phyloP scores from a whole-genome alignment of 2,329 filamentous ascomycete genomes.

The Leptographium flavum region DNA sequence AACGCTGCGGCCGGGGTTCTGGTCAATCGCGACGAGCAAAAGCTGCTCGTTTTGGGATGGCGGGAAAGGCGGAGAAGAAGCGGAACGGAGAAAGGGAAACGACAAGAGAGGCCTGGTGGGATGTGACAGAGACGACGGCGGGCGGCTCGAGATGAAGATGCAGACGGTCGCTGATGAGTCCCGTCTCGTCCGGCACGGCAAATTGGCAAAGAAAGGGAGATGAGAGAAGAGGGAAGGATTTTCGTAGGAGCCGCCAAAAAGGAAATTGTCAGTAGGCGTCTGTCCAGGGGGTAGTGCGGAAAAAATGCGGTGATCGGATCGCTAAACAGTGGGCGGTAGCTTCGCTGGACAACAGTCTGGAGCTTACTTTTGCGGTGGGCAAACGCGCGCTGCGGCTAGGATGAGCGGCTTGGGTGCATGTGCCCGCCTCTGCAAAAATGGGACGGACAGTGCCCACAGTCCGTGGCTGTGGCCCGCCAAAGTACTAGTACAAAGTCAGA shows the following conservation, averaged over 20 bases:
- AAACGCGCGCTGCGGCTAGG: not conserved
- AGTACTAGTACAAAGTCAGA: no score
- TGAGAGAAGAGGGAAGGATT: not conserved
- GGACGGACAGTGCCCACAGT: no score
- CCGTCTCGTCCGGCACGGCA: not conserved
- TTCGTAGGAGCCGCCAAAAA: not conserved
- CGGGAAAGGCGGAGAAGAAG: not conserved
- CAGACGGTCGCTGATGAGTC: not conserved
- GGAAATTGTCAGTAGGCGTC: not conserved
- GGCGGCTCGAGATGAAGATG: not conserved
- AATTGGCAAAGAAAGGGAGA: not conserved
- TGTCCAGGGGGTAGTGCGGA: not conserved
- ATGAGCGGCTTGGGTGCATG: not conserved
- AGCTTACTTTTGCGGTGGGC: not conserved
- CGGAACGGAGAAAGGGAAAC: not conserved
- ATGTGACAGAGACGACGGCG: not conserved
- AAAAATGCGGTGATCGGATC: not conserved
- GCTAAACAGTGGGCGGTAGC: not conserved
- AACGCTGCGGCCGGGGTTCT: not conserved
- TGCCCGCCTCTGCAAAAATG: not conserved
- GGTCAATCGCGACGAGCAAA: not conserved
- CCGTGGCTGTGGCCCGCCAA: no score
- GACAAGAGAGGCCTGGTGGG: not conserved
- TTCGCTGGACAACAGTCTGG: not conserved
- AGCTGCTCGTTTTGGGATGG: not conserved